A percentile compares a stretch with the other conserved stretches of the same genome.
Evolutionary conservation across 257 asterid genomes (phyloP).

Genomic region (Penstemon barbatus): DNA sequence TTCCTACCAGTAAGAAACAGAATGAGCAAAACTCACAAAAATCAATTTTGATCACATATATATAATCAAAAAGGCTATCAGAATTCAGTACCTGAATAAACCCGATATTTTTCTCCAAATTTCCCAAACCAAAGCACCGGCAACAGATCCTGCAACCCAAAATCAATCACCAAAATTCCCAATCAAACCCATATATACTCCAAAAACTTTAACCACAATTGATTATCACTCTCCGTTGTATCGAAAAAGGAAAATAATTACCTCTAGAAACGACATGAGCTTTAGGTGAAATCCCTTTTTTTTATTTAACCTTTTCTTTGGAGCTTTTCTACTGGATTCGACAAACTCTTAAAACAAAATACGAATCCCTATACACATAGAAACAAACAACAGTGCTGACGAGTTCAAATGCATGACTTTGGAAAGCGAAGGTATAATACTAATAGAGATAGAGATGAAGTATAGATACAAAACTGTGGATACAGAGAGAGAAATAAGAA

Average conservation of each 20-base stretch:
- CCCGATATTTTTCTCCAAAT: conserved; percentile 23
- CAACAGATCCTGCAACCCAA: conserved; percentile 39
- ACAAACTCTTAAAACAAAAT: neutral
- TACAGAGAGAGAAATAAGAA: conserved; percentile 4
- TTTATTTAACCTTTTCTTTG: neutral
- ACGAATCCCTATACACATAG: neutral
- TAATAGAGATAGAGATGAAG: neutral
- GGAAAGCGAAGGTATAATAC: neutral
- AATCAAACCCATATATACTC: conserved; percentile 12
- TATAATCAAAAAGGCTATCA: neutral
- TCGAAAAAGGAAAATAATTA: conserved; percentile 11
- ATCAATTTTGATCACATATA: neutral
- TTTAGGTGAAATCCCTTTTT: neutral
- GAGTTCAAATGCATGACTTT: neutral
- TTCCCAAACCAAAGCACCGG: conserved; percentile 33
- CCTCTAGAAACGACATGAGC: conserved; percentile 50
- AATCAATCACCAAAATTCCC: neutral
- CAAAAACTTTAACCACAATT: neutral
- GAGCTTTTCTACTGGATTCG: neutral
- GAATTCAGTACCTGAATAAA: conserved; percentile 39
- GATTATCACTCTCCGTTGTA: neutral
- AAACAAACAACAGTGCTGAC: neutral
- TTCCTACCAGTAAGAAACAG: neutral
- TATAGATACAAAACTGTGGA: neutral
- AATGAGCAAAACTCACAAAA: neutral